phyloP scores from a whole-genome alignment of 1,284 basidiomycete species.

The Schizopora paradoxa region DNA sequence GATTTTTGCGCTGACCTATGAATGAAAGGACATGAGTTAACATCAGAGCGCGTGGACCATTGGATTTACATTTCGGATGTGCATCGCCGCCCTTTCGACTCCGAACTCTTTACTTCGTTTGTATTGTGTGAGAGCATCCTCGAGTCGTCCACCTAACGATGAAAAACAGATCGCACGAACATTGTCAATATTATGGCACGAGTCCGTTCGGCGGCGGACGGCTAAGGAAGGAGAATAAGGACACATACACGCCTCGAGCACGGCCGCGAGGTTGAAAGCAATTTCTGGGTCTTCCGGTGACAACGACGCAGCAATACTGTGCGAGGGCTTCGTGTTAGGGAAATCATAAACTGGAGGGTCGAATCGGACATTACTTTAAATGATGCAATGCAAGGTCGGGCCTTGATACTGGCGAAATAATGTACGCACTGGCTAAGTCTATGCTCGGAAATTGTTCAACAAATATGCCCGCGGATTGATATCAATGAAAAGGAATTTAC shows the following conservation, averaged over 20 bases:
- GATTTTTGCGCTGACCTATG: slow-evolving; percentile 75
- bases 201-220: slow-evolving; percentile 23
- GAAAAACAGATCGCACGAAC: too few relatives aligned
- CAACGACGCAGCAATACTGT: slow-evolving; percentile 78
- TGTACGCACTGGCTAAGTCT: slow-evolving; percentile 94
- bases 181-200: too few relatives aligned
- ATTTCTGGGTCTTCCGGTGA: slow-evolving; percentile 93
- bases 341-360: neutral
- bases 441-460: slow-evolving; percentile 15
- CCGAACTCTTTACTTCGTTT: slow-evolving; percentile 72
- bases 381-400: slow-evolving; percentile 90
- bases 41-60: slow-evolving; percentile 15
- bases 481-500: slow-evolving; percentile 27
- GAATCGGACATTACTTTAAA: slow-evolving; percentile 50
- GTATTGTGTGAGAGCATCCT: slow-evolving; percentile 78
- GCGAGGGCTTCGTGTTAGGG: slow-evolving; percentile 2
- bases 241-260: slow-evolving; percentile 79
- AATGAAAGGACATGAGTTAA: slow-evolving; percentile 17
- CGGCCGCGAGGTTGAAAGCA: slow-evolving; percentile 89
- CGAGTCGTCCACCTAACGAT: slow-evolving; percentile 67
- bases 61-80: slow-evolving; percentile 72
- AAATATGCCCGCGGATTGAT: slow-evolving; percentile 12
- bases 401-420: slow-evolving; percentile 78
- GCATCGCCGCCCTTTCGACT: slow-evolving; percentile 81
- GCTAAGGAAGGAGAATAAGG: slow-evolving; percentile 28